Evolutionary conservation across 371 early-diverging fungal genomes (phyloP).

Genomic region (Choanephora cucurbitarum): DNA sequence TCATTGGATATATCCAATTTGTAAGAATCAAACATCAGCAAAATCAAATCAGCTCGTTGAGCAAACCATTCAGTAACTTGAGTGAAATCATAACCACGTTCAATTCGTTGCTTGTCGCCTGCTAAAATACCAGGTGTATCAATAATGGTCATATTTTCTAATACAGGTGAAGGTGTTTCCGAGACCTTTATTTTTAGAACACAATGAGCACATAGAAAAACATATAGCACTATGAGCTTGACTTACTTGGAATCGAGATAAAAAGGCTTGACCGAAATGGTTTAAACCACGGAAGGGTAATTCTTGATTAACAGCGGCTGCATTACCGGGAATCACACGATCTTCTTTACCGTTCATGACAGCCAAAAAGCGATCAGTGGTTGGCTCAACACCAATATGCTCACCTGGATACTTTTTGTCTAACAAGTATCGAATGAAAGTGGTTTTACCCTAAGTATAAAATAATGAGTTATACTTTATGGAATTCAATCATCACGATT

Average conservation of each 20-base stretch:
- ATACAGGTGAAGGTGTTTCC: slow-evolving; percentile 67
- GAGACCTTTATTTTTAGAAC: no score
- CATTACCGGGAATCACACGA: slow-evolving; percentile 84
- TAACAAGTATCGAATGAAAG: slow-evolving; percentile 82
- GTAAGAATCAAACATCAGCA: slow-evolving; percentile 86
- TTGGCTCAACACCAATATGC: slow-evolving; percentile 89
- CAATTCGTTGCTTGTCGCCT: slow-evolving; percentile 80
- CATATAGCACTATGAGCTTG: no score
- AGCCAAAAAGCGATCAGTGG: slow-evolving; percentile 85
- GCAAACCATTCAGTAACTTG: slow-evolving; percentile 87
- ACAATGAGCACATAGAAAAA: no score
- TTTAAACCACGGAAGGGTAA: slow-evolving; percentile 78
- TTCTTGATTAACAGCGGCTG: slow-evolving; percentile 86
- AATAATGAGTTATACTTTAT: no score
- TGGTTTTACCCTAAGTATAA: slow-evolving; percentile 70
- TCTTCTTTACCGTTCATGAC: slow-evolving; percentile 78
- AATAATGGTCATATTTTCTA: slow-evolving; percentile 82
- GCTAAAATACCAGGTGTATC: slow-evolving; percentile 90
- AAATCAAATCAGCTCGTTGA: slow-evolving; percentile 79
- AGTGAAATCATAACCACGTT: slow-evolving; percentile 83
- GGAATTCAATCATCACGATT: not conserved
- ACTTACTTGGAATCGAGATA: slow-evolving; percentile 79
- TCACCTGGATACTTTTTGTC: slow-evolving; percentile 82
- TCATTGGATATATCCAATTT: slow-evolving; percentile 92
- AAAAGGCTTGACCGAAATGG: slow-evolving; percentile 78